A percentile compares a stretch with the other conserved stretches of the same genome.
These are phyloP conservation scores for Eucalyptus victrix DNA, from an alignment of 345 rosid genomes.

Conservation along the genomic window DNA sequence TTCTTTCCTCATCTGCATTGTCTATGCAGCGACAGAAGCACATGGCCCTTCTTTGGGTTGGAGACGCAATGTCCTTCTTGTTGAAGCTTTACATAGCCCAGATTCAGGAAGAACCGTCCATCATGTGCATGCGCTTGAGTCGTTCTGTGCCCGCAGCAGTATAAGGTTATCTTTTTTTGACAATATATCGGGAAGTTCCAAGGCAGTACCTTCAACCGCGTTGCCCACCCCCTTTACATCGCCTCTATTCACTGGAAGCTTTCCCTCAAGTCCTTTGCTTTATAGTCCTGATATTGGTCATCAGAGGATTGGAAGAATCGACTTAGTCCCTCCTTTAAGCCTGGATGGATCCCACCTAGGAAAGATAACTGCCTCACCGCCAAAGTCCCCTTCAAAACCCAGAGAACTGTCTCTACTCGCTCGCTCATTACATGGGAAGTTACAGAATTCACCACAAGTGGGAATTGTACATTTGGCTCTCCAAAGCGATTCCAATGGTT, in stretches of 20 bases:
- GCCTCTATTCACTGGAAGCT: constrained; percentile 84
- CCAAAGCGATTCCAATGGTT: constrained; percentile 76
- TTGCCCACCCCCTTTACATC: constrained; percentile 83
- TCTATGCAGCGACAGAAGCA: constrained; percentile 31
- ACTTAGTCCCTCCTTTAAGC: constrained; percentile 88
- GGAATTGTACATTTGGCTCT: constrained; percentile 88
- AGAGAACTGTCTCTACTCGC: constrained; percentile 67
- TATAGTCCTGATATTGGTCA: constrained; percentile 76
- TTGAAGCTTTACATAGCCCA: constrained; percentile 89
- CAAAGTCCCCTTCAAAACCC: constrained; percentile 58
- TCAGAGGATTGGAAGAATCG: constrained; percentile 66
- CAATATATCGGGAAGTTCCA: constrained; percentile 43
- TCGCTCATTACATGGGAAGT: constrained; percentile 77
- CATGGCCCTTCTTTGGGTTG: constrained; percentile 75
- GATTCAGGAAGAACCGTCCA: constrained; percentile 70
- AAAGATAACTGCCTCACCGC: constrained; percentile 55
- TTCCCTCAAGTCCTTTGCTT: constrained; percentile 83
- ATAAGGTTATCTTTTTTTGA: constrained; percentile 62
- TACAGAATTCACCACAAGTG: constrained; percentile 84
- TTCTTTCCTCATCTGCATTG: constrained; percentile 1
- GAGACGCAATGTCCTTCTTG: constrained; percentile 89
- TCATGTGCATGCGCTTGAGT: constrained; percentile 89
- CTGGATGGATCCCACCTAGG: constrained; percentile 68
- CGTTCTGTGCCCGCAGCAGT: constrained; percentile 58
- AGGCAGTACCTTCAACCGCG: constrained; percentile 42